A percentile compares a stretch with the other conserved stretches of the same genome.
Conservation (phyloP, 2,329 filamentous ascomycete species). For the Fusarium algeriense region DNA sequence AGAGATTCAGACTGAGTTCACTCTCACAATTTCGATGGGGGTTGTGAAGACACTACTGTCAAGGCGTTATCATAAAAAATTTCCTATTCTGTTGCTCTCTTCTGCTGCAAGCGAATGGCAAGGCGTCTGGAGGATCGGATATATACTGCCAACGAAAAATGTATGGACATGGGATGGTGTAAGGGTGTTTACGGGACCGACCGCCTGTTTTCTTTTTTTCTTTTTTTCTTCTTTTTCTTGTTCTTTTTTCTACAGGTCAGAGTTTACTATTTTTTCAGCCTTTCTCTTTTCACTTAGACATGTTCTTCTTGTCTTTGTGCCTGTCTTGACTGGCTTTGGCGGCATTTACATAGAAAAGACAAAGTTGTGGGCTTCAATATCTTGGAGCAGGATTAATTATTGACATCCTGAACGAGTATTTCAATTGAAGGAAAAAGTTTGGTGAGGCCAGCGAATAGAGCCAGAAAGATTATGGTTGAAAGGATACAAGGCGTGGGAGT, state of each 20-base stretch:
- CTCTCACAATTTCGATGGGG: background rate
- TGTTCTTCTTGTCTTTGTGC: background rate
- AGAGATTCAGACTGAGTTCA: background rate
- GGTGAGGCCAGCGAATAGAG: background rate
- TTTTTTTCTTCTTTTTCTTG: background rate
- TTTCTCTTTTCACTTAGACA: background rate
- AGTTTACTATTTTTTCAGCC: slow-evolving; percentile 1
- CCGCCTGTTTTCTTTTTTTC: background rate
- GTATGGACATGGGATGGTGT: slow-evolving; percentile 37
- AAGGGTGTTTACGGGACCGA: slow-evolving; percentile 15
- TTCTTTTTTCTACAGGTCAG: background rate
- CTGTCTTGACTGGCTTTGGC: background rate
- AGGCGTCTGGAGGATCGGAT: slow-evolving; percentile 39
- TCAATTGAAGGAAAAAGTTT: slow-evolving; percentile 2
- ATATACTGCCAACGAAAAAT: slow-evolving; percentile 25
- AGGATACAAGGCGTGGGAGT: background rate
- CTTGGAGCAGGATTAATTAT: slow-evolving; percentile 9
- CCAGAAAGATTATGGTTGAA: background rate
- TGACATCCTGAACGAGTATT: slow-evolving; percentile 7
- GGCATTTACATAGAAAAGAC: background rate
- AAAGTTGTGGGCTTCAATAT: slow-evolving; percentile 19
- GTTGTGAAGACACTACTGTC: background rate
- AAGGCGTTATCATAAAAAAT: background rate
- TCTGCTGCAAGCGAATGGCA: slow-evolving; percentile 33
- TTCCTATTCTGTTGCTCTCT: slow-evolving; percentile 16